Base-by-base conservation (phyloP, 495 filamentous ascomycete genomes). In the Penicillium silybi region DNA sequence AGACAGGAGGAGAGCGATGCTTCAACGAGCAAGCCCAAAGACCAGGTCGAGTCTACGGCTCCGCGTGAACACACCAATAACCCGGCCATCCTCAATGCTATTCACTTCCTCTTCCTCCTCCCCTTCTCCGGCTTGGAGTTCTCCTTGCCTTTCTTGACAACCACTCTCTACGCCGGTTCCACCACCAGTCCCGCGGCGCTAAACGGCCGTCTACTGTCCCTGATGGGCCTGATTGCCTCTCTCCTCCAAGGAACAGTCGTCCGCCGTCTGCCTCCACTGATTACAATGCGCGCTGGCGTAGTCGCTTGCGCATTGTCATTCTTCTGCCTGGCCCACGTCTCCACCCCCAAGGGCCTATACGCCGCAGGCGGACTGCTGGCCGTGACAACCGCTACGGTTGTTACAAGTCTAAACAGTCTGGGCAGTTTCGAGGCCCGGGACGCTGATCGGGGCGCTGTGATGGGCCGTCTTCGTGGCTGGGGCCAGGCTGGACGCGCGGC, bases 81-180 rank as follows among this genome's bases (percentile, higher is more conserved):
- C 11, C 89, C 89, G 39, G 69, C 81, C 19, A 59, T 95, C n/a
- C 81, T 99, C 34, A 96, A 96, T 64, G 64, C 85, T 6, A 83
- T 90, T 0, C 93, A 99, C 65, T 82, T 99, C 62, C 66, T 84
- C 40, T 99, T 99, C 72, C 82, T 99, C 48, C 83, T 99, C 9
- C 95, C 95, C 58, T 99, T 99, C 70, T 93, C 89, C 19, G 93
- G 93, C 45, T 87, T 99, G 85, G 93, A 99, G 60, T 97, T 96
- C 57, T 75, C 74, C 35, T 84, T 99, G 0, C 90, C 93, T 0
- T 99, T 99, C 72, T 88, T 97, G 80, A 97, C 95, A 0, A 93
- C 91, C 57, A 92, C 96, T 49, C 79, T 97, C 32, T 97, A 96
- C 67, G 79, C 77, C 4, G 66, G 53, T 20, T 89, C 57, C 62